Conservation (phyloP, 176 grass and related monocot species). For the Oryza punctata region DNA sequence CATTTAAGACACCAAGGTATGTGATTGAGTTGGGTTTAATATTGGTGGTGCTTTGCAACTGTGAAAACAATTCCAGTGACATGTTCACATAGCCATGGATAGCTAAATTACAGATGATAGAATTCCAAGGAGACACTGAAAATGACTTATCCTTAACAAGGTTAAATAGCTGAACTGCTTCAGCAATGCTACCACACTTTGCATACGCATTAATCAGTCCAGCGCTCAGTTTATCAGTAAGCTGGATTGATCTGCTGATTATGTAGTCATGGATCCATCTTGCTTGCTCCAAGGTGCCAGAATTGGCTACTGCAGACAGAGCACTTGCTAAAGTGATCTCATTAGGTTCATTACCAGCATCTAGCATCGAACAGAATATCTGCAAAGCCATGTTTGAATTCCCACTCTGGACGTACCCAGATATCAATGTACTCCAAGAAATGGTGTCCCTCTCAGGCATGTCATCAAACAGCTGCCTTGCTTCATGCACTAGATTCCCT, state of each 20-base stretch:
- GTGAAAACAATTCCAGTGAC: constrained; percentile 58
- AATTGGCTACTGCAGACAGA: constrained; percentile 62
- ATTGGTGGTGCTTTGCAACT: constrained; percentile 40
- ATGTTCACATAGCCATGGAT: constrained; percentile 66
- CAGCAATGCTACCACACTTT: constrained; percentile 57
- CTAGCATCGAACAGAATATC: constrained; percentile 52
- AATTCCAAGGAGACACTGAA: constrained; percentile 74
- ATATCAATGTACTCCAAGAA: constrained; percentile 66
- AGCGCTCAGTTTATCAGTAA: constrained; percentile 63
- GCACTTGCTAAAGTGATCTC: constrained; percentile 52
- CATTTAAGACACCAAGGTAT: constrained; percentile 65
- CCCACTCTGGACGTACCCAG: constrained; percentile 48
- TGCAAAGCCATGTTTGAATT: constrained; percentile 50
- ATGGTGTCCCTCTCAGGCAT: constrained; percentile 66
- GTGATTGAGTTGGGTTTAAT: constrained; percentile 73
- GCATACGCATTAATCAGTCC: constrained; percentile 79
- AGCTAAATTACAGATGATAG: constrained; percentile 77
- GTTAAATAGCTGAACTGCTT: constrained; percentile 59
- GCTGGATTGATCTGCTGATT: constrained; percentile 43
- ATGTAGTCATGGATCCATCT: constrained; percentile 68
- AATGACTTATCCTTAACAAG: constrained; percentile 32
- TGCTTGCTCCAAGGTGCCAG: constrained; percentile 63
- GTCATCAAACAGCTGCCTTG: constrained; percentile 49
- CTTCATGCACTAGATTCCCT: constrained; percentile 36
- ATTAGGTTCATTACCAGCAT: constrained; percentile 42